Evolutionary conservation across 2,329 filamentous ascomycete species (phyloP), one percentile per base, ranked within the genome.

Genomic region (Colletotrichum sp.): DNA sequence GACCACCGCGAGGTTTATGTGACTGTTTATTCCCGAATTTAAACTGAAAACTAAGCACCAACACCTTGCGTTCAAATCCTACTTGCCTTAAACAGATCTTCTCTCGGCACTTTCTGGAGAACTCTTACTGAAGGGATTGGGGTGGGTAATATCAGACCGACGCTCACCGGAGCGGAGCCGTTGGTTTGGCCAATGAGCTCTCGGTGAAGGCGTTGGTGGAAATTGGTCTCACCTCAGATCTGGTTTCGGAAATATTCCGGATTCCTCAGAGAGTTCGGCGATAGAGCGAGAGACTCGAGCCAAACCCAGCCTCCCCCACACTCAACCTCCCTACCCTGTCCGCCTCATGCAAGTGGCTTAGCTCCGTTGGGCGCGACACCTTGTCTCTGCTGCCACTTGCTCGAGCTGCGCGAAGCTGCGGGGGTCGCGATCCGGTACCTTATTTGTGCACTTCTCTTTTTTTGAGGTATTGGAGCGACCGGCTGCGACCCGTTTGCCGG

Each of bases 281-380:
- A 63, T 26, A 39, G 39, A 34, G 28, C n/a, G 13, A 59, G 30
- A 59, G 43, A 48, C 21, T 34, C n/a, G 26, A 30, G 36, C 39
- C 55, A 36, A 61, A 67, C 24, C 65, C 36, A 65, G 48, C 59
- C 59, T 74, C 67, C 73, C 72, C 73, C 73, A 72, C 73, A 72
- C 32, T 34, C 61, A 39, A 67, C 16, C 39, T 72, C 63, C 69
- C 63, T 72, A 70, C 73, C 63, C 39, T 67, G 73, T 67, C 63
- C 63, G 55, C 48, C 68, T 75, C 57, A 75, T 72, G 73, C 73
- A 75, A 67, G 73, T 64, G 73, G 55, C 63, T 68, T 43, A 59
- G 68, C 55, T 67, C 59, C 43, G 28, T 71, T 59, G 59, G 67
- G 72, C 72, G 43, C 72, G 55, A 67, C 72, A 63, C 36, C 48